Conservation (phyloP, 495 filamentous ascomycete genomes). For the Tuber indicum region DNA sequence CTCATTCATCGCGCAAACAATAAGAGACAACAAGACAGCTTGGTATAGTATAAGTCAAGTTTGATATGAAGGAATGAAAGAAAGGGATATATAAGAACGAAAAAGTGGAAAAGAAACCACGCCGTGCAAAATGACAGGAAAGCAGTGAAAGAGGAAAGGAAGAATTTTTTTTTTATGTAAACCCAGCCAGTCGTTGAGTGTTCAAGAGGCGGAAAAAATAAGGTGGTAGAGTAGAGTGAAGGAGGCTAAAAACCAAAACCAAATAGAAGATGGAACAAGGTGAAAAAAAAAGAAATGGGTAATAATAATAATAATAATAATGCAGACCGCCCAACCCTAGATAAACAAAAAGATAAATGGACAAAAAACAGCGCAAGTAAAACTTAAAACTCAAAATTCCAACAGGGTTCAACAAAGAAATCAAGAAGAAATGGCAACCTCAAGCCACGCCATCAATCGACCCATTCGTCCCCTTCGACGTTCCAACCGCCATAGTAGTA, state of each 20-base stretch:
- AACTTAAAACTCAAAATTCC: not conserved
- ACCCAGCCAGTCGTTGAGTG: not conserved
- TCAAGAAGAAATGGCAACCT: not conserved
- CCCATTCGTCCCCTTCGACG: not conserved
- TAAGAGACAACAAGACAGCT: not conserved
- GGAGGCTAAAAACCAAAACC: constrained; percentile 2
- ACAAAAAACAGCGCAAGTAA: not conserved
- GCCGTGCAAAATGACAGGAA: not conserved
- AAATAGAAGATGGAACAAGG: not conserved
- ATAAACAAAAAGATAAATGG: not conserved
- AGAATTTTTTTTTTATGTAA: constrained; percentile 8
- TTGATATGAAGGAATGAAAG: not conserved
- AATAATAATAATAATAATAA: constrained; percentile 7
- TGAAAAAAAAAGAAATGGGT: not conserved
- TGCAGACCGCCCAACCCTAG: not conserved
- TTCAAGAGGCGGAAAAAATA: constrained; percentile 4
- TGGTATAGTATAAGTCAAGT: not conserved
- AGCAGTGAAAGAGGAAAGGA: not conserved
- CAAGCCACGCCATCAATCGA: constrained; percentile 9
- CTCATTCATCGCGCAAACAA: not conserved
- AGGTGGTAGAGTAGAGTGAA: constrained; percentile 1
- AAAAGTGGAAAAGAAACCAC: not conserved
- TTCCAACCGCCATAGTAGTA: constrained; percentile 24
- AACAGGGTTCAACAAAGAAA: constrained; percentile 9
- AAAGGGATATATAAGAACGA: constrained; percentile 5